Conservation (phyloP, 2,329 filamentous ascomycete species). For the Pestalotiopsis sp. region DNA sequence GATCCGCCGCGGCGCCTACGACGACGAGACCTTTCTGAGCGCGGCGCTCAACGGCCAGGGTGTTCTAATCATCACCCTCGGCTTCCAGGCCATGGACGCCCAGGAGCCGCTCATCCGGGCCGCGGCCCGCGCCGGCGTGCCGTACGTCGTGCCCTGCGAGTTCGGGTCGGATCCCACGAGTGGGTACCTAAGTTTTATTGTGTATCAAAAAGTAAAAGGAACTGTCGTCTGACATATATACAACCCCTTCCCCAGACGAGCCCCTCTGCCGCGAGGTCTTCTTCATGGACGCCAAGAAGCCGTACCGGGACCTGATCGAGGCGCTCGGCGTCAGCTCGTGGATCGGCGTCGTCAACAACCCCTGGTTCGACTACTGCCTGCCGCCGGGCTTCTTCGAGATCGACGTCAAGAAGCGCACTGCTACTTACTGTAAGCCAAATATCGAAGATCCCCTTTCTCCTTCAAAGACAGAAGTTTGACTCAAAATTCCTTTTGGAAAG, state of each 20-base stretch:
- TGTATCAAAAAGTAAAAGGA: background rate
- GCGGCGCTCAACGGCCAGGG: slow-evolving; percentile 33
- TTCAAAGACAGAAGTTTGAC: background rate
- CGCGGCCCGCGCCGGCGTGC: slow-evolving; percentile 31
- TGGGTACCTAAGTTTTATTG: background rate
- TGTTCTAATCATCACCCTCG: slow-evolving; percentile 31
- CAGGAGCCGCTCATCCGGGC: slow-evolving; percentile 32
- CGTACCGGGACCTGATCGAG: slow-evolving; percentile 27
- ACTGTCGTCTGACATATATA: no score
- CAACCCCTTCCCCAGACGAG: slow-evolving; percentile 3
- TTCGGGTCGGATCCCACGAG: slow-evolving; percentile 30
- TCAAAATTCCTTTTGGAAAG: slow-evolving; percentile 4
- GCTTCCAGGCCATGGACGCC: slow-evolving; percentile 19
- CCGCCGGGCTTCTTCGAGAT: slow-evolving; percentile 30
- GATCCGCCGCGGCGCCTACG: slow-evolving; percentile 22
- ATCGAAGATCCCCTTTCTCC: background rate
- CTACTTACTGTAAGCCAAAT: slow-evolving; percentile 31
- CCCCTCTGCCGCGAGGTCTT: slow-evolving; percentile 21
- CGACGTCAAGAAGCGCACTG: slow-evolving; percentile 30
- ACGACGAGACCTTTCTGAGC: slow-evolving; percentile 26
- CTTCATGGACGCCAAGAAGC: slow-evolving; percentile 26
- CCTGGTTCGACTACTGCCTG: slow-evolving; percentile 35
- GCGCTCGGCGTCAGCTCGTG: slow-evolving; percentile 31
- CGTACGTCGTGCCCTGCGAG: slow-evolving; percentile 33
- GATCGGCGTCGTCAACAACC: slow-evolving; percentile 34